phyloP scores from a whole-genome alignment of 75 land plant genomes.

The Sequoiadendron giganteum region DNA sequence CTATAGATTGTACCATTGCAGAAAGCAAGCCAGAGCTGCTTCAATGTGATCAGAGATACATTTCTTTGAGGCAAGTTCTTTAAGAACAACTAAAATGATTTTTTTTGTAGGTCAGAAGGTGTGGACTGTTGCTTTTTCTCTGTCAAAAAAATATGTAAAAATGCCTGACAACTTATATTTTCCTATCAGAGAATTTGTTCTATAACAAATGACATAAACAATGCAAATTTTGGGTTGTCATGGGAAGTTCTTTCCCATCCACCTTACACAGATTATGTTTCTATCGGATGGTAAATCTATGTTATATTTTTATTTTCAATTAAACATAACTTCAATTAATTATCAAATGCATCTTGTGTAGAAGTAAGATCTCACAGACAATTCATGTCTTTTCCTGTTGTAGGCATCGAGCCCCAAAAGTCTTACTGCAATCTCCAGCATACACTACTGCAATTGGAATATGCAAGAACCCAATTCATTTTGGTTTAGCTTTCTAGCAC shows the following conservation, averaged over 20 bases:
- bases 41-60: no score
- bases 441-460: constrained; percentile 84
- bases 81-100: no score
- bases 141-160: neutral
- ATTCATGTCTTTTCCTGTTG: neutral
- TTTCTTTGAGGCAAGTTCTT: no score
- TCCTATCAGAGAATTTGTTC: constrained; percentile 74
- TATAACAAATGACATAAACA: constrained; percentile 76
- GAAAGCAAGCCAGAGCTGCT: no score
- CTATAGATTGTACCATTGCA: no score
- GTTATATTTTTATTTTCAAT: neutral
- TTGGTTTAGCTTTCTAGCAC: neutral
- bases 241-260: constrained; percentile 79
- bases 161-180: neutral
- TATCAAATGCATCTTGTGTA: neutral
- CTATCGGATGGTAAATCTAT: constrained; percentile 80
- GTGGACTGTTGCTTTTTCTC: no score
- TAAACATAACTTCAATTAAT: neutral
- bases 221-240: constrained; percentile 95
- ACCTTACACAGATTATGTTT: constrained; percentile 97
- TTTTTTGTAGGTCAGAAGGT: no score
- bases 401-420: constrained; percentile 96
- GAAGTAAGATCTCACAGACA: neutral
- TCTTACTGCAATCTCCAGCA: constrained; percentile 53
- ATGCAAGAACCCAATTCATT: neutral